Percentiles rank a stretch among this genome's conserved stretches.
phyloP scores from a whole-genome alignment of 805 yeast species.

The Cyberlindnera mississippiensis region DNA sequence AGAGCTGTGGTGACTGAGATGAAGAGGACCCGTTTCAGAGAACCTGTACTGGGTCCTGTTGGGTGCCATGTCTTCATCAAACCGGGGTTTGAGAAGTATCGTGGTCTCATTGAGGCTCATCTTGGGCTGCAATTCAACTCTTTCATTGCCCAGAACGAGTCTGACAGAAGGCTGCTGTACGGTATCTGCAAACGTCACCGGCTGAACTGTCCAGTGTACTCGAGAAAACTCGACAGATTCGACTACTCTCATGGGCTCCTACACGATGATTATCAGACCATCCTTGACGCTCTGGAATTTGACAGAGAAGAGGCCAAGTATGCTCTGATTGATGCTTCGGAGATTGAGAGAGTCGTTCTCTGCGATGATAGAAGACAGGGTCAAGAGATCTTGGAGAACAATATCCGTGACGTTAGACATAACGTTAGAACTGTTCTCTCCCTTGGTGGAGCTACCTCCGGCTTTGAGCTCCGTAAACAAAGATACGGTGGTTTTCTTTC shows the following conservation, averaged over 20 bases:
- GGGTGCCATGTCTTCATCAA: constrained; percentile 61
- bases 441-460: constrained; percentile 37
- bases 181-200: constrained; percentile 31
- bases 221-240: constrained; percentile 55
- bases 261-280: constrained; percentile 35
- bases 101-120: constrained; percentile 52
- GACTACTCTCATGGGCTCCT: constrained; percentile 48
- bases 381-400: constrained; percentile 35
- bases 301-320: constrained; percentile 51
- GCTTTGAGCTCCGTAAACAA: constrained; percentile 41
- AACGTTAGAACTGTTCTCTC: constrained; percentile 43
- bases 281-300: constrained; percentile 60
- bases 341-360: constrained; percentile 56
- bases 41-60: constrained; percentile 74
- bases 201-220: constrained; percentile 39
- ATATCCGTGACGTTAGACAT: constrained; percentile 36
- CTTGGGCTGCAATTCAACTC: constrained; percentile 50
- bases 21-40: constrained; percentile 36
- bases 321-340: constrained; percentile 58
- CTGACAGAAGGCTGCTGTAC: constrained; percentile 50
- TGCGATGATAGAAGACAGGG: constrained; percentile 50
- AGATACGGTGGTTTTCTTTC: constrained; percentile 41
- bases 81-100: constrained; percentile 51
- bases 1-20: constrained; percentile 8
- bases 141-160: constrained; percentile 61